Evolutionary conservation across 2,329 filamentous ascomycete species (phyloP).

Genomic region (Calonectria hawksworthii): DNA sequence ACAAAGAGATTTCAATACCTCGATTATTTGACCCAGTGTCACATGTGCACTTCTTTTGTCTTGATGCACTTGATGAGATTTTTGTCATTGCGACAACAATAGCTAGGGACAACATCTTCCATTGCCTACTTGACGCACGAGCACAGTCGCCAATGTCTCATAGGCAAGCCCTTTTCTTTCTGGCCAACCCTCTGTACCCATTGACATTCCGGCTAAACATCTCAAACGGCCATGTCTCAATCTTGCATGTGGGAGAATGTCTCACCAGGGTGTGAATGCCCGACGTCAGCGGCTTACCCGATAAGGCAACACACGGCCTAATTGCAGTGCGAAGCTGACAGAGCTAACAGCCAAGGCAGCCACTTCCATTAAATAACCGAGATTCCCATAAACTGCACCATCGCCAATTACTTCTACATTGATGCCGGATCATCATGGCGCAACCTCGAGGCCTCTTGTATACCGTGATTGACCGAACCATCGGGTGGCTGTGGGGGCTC

Average conservation of each 20-base stretch:
- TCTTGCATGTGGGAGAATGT: neutral
- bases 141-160: neutral
- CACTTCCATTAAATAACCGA: no score
- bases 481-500: neutral
- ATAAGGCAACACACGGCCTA: neutral
- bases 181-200: neutral
- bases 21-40: no score
- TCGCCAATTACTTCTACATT: neutral
- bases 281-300: neutral
- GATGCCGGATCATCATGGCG: neutral
- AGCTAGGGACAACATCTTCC: neutral
- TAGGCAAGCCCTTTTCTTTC: neutral
- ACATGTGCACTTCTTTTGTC: neutral
- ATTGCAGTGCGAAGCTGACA: neutral
- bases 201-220: neutral
- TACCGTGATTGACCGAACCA: neutral
- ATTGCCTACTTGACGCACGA: neutral
- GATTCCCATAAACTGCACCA: neutral
- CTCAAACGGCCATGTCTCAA: neutral
- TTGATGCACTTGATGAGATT: neutral
- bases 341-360: neutral
- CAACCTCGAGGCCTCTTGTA: neutral
- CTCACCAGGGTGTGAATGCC: neutral
- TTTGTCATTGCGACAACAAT: neutral
- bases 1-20: no score